These are phyloP conservation scores for Glycine soja DNA, from an alignment of 306 rosid genomes.

Conservation along the genomic window DNA sequence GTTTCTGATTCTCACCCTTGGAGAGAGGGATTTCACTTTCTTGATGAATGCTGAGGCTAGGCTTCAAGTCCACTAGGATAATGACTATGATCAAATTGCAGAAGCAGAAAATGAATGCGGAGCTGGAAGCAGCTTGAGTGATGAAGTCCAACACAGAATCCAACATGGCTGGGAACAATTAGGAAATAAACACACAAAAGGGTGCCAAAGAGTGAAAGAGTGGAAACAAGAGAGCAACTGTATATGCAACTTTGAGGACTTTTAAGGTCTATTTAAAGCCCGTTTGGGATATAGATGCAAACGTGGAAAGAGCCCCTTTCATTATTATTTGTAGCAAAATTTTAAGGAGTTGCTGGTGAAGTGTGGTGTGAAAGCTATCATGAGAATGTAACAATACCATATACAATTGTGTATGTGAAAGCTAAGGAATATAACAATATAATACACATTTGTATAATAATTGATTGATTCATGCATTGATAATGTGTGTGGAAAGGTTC, in stretches of 20 bases:
- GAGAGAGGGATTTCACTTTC: constrained; percentile 51
- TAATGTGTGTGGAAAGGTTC: constrained; percentile 53
- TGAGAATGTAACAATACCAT: constrained; percentile 16
- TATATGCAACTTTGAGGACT: constrained; percentile 32
- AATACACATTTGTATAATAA: constrained; percentile 26
- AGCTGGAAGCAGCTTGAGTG: constrained; percentile 71
- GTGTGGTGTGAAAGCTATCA: constrained; percentile 62
- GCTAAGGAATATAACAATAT: constrained; percentile 6
- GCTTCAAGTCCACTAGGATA: constrained; percentile 67
- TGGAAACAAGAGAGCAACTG: constrained; percentile 15
- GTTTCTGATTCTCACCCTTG: constrained; percentile 40
- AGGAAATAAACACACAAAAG: not conserved
- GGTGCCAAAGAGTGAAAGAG: constrained; percentile 32
- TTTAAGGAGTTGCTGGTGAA: constrained; percentile 1
- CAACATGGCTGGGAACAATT: constrained; percentile 57
- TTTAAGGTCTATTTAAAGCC: constrained; percentile 51
- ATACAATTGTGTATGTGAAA: not conserved
- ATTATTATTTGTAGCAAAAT: not conserved
- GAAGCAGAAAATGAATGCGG: constrained; percentile 70
- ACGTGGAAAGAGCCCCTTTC: constrained; percentile 52
- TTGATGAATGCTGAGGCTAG: constrained; percentile 48
- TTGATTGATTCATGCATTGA: constrained; percentile 22
- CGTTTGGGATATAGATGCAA: constrained; percentile 39
- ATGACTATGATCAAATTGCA: constrained; percentile 76
- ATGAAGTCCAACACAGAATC: constrained; percentile 60